Conservation (phyloP, 2,329 filamentous ascomycete genomes). For the Xylariaceae sp. region DNA sequence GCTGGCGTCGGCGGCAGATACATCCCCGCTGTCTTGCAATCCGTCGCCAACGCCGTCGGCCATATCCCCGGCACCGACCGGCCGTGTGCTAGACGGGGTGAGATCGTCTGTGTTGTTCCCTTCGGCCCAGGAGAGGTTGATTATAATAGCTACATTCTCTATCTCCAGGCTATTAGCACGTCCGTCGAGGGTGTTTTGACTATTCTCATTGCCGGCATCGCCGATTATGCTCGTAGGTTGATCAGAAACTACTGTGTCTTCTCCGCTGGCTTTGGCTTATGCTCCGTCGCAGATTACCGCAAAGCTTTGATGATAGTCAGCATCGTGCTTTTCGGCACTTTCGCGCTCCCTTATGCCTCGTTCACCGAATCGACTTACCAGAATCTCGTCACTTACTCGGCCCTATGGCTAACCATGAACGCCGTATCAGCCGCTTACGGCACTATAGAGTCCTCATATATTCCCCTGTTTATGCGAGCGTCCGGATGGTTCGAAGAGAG, state of each 20-base stretch:
- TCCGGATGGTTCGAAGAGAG: conserved; percentile 12
- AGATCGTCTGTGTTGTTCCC: conserved; percentile 14
- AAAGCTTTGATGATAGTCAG: conserved; percentile 13
- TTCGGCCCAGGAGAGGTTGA: conserved; percentile 15
- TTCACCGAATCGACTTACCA: conserved; percentile 8
- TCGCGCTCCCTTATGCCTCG: conserved; percentile 12
- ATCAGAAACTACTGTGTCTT: not conserved
- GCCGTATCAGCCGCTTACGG: conserved; percentile 14
- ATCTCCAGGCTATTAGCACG: conserved; percentile 12
- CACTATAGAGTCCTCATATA: conserved; percentile 15
- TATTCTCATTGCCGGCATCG: conserved; percentile 13
- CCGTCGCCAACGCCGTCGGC: conserved; percentile 14
- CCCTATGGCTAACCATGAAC: conserved; percentile 10
- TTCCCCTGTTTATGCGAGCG: conserved; percentile 15
- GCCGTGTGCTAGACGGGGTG: conserved; percentile 12
- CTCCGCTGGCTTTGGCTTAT: too few relatives aligned
- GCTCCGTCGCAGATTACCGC: conserved; percentile 9
- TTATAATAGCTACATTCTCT: conserved; percentile 17
- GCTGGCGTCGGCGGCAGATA: conserved; percentile 13
- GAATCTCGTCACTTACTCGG: conserved; percentile 11
- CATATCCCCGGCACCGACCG: conserved; percentile 15
- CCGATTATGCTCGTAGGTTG: conserved; percentile 17
- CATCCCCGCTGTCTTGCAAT: conserved; percentile 15
- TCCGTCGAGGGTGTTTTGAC: conserved; percentile 12
- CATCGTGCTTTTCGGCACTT: conserved; percentile 14